Conservation (phyloP, 2,329 filamentous ascomycete genomes). For the Penicillium sclerotigenum region DNA sequence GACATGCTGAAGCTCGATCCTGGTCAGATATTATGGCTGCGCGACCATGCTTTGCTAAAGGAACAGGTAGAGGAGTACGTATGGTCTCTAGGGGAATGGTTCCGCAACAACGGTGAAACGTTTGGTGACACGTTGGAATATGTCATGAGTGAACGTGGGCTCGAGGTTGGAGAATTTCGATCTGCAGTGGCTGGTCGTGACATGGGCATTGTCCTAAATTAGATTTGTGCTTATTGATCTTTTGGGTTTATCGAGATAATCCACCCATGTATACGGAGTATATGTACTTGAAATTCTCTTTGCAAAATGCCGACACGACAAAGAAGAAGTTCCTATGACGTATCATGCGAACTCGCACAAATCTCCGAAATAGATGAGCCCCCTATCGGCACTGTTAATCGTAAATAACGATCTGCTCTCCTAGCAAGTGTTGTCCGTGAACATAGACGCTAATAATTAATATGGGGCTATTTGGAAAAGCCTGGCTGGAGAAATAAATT, state of each 20-base stretch:
- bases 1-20: constrained; percentile 64
- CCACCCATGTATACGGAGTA: background rate
- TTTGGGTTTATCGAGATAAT: background rate
- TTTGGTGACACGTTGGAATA: constrained; percentile 58
- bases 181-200: constrained; percentile 30
- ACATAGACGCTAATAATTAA: background rate
- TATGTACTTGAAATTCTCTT: background rate
- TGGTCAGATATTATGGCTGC: constrained; percentile 57
- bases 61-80: constrained; percentile 57
- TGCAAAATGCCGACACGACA: too few relatives aligned
- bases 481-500: constrained; percentile 3
- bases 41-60: constrained; percentile 55
- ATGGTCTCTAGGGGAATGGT: constrained; percentile 55
- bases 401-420: background rate
- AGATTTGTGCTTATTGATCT: background rate
- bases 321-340: background rate
- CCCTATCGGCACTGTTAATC: background rate
- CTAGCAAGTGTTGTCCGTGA: background rate
- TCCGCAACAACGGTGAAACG: constrained; percentile 62
- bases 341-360: background rate
- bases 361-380: background rate
- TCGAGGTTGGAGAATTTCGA: constrained; percentile 46
- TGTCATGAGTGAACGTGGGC: constrained; percentile 55
- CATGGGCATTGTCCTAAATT: constrained; percentile 31
- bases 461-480: background rate